A percentile compares a stretch with the other conserved stretches of the same genome.
phyloP scores from a whole-genome alignment of 2,329 filamentous ascomycete species.

The Cladosporium sp. region DNA sequence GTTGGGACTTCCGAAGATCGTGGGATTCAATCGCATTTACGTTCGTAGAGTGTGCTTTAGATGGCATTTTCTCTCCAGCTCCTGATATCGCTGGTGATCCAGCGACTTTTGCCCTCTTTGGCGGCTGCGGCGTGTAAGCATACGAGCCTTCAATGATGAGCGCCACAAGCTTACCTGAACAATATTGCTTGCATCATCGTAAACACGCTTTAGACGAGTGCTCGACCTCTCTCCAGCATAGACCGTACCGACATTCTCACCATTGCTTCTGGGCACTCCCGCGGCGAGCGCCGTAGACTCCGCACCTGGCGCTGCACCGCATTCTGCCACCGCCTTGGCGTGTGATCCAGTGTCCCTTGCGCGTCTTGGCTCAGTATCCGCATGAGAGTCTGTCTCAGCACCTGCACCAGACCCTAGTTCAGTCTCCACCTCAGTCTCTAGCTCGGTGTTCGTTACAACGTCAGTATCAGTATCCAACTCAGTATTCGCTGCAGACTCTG shows the following conservation, averaged over 20 bases:
- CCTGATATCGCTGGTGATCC: neutral
- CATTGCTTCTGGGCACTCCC: neutral
- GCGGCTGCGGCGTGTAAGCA: constrained; percentile 5
- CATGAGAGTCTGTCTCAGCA: constrained; percentile 1
- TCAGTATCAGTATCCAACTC: neutral
- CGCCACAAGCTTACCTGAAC: constrained; percentile 4
- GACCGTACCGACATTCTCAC: neutral
- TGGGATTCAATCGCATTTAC: too few species aligned
- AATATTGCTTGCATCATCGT: neutral
- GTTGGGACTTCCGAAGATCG: too few species aligned
- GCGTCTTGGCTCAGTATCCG: constrained; percentile 6
- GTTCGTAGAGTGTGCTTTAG: constrained; percentile 2
- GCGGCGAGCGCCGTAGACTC: neutral
- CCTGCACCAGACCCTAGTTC: neutral
- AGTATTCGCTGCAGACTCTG: constrained; percentile 1
- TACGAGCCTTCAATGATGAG: constrained; percentile 1
- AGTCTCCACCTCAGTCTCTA: neutral
- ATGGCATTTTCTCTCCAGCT: constrained; percentile 4
- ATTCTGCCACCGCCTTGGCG: neutral
- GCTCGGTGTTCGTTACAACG: neutral
- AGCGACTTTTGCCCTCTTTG: constrained; percentile 6
- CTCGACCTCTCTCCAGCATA: neutral
- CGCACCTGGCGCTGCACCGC: neutral
- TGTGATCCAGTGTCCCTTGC: constrained; percentile 3
- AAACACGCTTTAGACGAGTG: neutral